Evolutionary conservation across 371 early-diverging fungal genomes (phyloP), one percentile per base, ranked within the genome.

Genomic region (Mortierella sp.): DNA sequence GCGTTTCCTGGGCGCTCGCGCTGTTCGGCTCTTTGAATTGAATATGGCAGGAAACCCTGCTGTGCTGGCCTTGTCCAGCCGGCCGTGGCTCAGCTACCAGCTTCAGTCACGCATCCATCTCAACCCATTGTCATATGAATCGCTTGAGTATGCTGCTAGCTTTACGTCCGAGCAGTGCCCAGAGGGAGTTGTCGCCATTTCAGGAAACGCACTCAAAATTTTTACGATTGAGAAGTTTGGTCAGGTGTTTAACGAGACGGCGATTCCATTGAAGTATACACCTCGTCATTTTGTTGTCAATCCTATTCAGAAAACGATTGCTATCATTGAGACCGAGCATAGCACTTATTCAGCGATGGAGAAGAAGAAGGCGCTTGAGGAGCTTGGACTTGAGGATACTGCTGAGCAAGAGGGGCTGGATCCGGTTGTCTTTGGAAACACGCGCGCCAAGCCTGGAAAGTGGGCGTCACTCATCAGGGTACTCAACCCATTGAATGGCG

Each of bases 381-480:
- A 60, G 23, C 73, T 74, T 18, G 79, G 74, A 16, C 56, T 68
- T 19, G 74, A 63, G 29, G 68, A 66, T 4, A 81, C 75, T 26
- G 57, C 52, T 37, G 64, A 73, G 25, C 79, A 65, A 19, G 73
- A 81, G 1, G 68, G 77, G 7, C 81, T 93, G 44, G 87, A 92
- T 18, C 84, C 87, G 0, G 86, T 84, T 14, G 87, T 90, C 60
- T 97, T 96, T 84, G 96, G 96, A 1, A 86, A 91, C 53, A 88
- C 92, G 0, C 85, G 91, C 47, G 87, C 90, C 2, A 80, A 70
- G 11, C 63, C 86, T 5, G 96, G 97, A 30, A 89, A 88, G 72
- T 98, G 98, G 97, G 95, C 96, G 0, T 93, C 94, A 56, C 91
- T 94, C 62, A 89, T 99, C 44, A 89, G 97, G 11, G 82, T 99